These are phyloP conservation scores for Epichloe festucae DNA, from an alignment of 2,329 filamentous ascomycete genomes.

Conservation along the genomic window DNA sequence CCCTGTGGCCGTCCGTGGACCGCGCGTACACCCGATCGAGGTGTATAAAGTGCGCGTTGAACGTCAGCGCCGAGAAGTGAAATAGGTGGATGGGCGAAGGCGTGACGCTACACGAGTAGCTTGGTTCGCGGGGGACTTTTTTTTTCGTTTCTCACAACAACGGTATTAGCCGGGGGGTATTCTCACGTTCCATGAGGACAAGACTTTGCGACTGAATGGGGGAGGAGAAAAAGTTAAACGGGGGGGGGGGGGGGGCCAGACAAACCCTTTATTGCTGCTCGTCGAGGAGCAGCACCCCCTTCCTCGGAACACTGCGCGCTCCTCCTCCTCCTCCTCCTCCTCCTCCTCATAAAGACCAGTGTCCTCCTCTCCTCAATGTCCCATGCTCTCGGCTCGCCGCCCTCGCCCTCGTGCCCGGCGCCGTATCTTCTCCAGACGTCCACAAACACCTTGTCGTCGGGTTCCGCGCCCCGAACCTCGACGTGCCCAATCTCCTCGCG, in stretches of 20 bases:
- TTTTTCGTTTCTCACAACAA: too few species aligned
- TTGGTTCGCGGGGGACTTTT: slow-evolving; percentile 16
- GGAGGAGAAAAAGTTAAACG: too few species aligned
- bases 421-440: slow-evolving; percentile 36
- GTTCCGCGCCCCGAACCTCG: slow-evolving; percentile 17
- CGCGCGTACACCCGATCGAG: slow-evolving; percentile 60
- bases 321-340: slow-evolving; percentile 24
- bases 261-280: slow-evolving; percentile 16
- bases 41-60: slow-evolving; percentile 89
- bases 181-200: too few species aligned
- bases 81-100: slow-evolving; percentile 67
- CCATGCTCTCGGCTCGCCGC: slow-evolving; percentile 8
- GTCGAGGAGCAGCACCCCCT: slow-evolving; percentile 3
- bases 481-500: slow-evolving; percentile 32
- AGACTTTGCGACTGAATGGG: too few species aligned
- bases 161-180: too few species aligned
- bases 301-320: slow-evolving; percentile 7
- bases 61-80: slow-evolving; percentile 79
- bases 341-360: slow-evolving; percentile 35
- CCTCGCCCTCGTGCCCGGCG: slow-evolving; percentile 9
- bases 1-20: slow-evolving; percentile 58
- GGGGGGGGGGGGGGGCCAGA: neutral
- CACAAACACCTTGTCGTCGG: slow-evolving; percentile 36
- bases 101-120: slow-evolving; percentile 37
- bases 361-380: slow-evolving; percentile 34